Evolutionary conservation across 164 flowering plant species (phyloP).

Genomic region (Vitis cinerea): DNA sequence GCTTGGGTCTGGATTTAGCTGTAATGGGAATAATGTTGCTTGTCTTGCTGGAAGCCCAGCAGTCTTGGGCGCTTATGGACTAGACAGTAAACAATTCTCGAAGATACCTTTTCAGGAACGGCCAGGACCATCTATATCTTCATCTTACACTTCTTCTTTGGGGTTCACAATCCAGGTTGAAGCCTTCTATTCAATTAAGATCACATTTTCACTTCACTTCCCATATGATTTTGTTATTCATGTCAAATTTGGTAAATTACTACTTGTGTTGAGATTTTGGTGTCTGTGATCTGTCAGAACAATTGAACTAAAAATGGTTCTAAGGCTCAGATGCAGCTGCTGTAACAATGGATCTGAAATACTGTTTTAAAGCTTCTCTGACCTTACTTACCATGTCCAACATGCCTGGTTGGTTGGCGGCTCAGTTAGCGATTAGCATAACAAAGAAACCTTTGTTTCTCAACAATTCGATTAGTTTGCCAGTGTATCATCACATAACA

Average conservation of each 20-base stretch:
- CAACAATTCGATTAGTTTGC: no score
- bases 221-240: neutral
- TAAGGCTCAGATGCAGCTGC: no score
- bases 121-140: conserved; percentile 64
- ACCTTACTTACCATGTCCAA: no score
- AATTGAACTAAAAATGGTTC: no score
- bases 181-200: neutral
- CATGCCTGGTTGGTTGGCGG: no score
- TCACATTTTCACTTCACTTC: neutral
- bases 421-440: no score
- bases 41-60: conserved; percentile 51
- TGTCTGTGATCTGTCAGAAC: no score
- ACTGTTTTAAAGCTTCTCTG: no score
- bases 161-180: conserved; percentile 62
- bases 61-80: conserved; percentile 42
- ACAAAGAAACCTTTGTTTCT: no score
- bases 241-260: neutral
- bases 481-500: no score
- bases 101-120: conserved; percentile 43
- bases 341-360: no score
- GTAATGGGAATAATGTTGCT: conserved; percentile 56
- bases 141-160: conserved; percentile 51
- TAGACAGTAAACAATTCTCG: conserved; percentile 31
- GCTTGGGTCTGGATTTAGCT: conserved; percentile 55
- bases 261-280: no score